Conservation (phyloP, 345 rosid genomes). For the Theobroma cacao region DNA sequence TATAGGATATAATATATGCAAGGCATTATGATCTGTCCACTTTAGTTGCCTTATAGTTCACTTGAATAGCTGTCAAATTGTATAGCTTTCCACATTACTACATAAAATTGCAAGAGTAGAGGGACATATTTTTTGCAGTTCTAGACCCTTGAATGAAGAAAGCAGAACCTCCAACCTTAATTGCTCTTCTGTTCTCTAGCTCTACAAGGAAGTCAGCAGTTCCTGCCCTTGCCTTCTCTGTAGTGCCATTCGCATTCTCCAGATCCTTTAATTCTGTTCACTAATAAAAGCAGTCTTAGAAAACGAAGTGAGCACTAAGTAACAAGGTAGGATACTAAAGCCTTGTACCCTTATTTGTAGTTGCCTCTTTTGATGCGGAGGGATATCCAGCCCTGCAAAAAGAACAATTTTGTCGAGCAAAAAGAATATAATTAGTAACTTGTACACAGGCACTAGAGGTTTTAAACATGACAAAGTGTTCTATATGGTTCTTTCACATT, state of each 20-base stretch:
- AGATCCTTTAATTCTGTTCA: conserved; percentile 24
- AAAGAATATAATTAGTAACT: neutral
- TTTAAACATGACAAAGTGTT: neutral
- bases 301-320: neutral
- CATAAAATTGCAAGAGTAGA: neutral
- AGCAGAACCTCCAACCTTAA: conserved; percentile 49
- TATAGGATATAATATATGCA: neutral
- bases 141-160: conserved; percentile 9
- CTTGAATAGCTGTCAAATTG: neutral
- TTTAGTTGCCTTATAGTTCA: neutral
- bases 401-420: neutral
- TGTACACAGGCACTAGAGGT: neutral
- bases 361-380: conserved; percentile 15
- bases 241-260: conserved; percentile 23
- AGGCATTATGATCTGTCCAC: neutral
- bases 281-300: neutral
- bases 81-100: neutral
- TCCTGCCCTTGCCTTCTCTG: conserved; percentile 29
- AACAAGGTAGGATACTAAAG: neutral
- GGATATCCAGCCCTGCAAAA: conserved; percentile 24
- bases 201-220: conserved; percentile 56
- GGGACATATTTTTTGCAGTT: neutral
- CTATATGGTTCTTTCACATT: neutral
- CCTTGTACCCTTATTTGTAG: conserved; percentile 23
- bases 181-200: conserved; percentile 67